These are phyloP conservation scores for Hygrocybe punicea DNA, from an alignment of 768 basidiomycete genomes.

Conservation along the genomic window DNA sequence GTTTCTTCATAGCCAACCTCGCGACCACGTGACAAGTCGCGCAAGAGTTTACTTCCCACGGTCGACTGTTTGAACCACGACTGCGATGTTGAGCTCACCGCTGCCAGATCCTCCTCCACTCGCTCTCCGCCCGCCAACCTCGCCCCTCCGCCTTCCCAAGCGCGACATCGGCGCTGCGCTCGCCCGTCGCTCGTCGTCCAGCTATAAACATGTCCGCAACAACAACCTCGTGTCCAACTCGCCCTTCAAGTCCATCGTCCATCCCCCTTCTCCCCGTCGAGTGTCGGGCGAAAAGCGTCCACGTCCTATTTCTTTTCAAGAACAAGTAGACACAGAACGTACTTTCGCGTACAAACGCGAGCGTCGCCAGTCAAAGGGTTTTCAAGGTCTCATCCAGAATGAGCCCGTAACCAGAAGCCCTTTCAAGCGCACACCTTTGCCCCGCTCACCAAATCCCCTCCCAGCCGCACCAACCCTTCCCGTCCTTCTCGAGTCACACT, in stretches of 20 bases:
- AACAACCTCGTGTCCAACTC: conserved; percentile 84
- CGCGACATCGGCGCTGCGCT: conserved; percentile 57
- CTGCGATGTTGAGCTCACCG: conserved; percentile 27
- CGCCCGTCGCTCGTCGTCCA: conserved; percentile 69
- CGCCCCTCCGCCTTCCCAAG: conserved; percentile 71
- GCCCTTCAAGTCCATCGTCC: conserved; percentile 74
- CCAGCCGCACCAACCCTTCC: conserved; percentile 17
- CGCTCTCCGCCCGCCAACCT: conserved; percentile 41
- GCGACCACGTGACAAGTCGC: conserved; percentile 3
- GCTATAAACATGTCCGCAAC: conserved; percentile 72
- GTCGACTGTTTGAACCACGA: background rate
- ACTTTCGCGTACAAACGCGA: conserved; percentile 68
- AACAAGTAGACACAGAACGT: conserved; percentile 68
- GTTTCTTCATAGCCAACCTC: no score
- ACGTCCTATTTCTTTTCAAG: conserved; percentile 66
- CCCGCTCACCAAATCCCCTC: conserved; percentile 16
- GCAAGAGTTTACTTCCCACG: background rate
- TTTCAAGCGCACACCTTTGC: conserved; percentile 44
- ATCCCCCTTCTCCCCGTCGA: conserved; percentile 49
- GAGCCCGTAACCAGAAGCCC: conserved; percentile 83
- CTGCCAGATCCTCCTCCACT: conserved; percentile 57
- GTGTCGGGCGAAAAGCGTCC: conserved; percentile 79
- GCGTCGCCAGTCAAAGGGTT: conserved; percentile 70
- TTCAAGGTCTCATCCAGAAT: conserved; percentile 68
- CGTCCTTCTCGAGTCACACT: conserved; percentile 21